A percentile compares a stretch with the other conserved stretches of the same genome.
phyloP scores from a whole-genome alignment of 2,329 filamentous ascomycete species.

The Madurella mycetomatis region DNA sequence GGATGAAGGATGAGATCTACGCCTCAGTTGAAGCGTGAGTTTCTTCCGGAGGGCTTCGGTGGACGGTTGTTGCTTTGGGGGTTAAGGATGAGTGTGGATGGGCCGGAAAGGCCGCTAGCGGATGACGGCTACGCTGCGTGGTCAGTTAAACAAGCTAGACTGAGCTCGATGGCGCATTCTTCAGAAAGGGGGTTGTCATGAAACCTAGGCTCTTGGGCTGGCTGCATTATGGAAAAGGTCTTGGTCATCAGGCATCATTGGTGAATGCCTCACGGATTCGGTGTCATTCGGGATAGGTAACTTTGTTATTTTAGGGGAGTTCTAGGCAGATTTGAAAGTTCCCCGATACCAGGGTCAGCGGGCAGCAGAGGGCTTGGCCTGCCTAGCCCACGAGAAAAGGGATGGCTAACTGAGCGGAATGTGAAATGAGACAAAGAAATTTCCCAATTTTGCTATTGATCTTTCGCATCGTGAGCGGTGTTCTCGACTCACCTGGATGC shows the following conservation, averaged over 20 bases:
- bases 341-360: slow-evolving; percentile 7
- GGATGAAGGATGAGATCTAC: slow-evolving; percentile 59
- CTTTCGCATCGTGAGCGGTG: no score
- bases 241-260: not conserved
- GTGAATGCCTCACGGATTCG: not conserved
- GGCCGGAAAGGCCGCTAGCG: not conserved
- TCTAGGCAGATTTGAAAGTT: not conserved
- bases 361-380: not conserved
- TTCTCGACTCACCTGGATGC: no score
- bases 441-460: no score
- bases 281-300: not conserved
- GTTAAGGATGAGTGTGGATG: slow-evolving; percentile 21
- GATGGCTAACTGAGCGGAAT: not conserved
- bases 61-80: no score
- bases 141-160: no score
- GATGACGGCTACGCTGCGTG: no score
- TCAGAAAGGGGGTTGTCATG: no score
- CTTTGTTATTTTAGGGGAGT: not conserved
- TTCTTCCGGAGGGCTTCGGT: no score
- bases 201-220: not conserved
- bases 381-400: not conserved
- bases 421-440: not conserved
- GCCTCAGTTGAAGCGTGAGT: slow-evolving; percentile 34
- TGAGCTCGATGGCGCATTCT: no score
- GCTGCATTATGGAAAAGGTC: not conserved